A percentile compares a stretch with the other conserved stretches of the same genome.
These are phyloP conservation scores for Coniochaeta sp. DNA, from an alignment of 2,329 filamentous ascomycete species.

Conservation along the genomic window DNA sequence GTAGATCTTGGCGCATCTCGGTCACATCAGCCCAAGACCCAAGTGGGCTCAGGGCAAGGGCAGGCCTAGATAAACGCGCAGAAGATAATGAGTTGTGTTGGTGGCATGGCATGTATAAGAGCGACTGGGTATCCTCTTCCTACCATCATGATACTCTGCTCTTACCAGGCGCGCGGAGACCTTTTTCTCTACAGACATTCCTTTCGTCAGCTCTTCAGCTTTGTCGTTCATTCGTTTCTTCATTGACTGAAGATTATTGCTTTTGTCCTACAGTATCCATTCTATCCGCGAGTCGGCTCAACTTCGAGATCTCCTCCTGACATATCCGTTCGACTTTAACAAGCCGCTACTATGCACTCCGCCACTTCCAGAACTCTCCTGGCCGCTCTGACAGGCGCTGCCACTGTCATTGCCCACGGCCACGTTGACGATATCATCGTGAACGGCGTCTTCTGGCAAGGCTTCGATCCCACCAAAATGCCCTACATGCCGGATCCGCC, in stretches of 20 bases:
- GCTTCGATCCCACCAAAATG: background rate
- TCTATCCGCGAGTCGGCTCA: slow-evolving; percentile 13
- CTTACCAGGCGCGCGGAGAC: slow-evolving; percentile 12
- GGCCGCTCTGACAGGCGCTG: background rate
- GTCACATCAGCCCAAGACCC: background rate
- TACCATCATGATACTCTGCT: background rate
- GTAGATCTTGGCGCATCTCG: slow-evolving; percentile 1
- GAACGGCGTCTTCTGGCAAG: background rate
- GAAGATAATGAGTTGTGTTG: background rate
- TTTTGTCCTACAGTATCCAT: slow-evolving; percentile 5
- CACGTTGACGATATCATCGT: slow-evolving; percentile 2
- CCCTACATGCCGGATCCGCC: background rate
- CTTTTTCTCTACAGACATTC: slow-evolving; percentile 9
- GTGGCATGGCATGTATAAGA: slow-evolving; percentile 4
- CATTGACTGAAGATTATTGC: slow-evolving; percentile 16
- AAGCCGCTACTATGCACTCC: background rate
- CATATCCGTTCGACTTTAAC: background rate
- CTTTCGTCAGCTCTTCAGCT: slow-evolving; percentile 8
- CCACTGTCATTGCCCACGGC: background rate
- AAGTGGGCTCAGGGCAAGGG: background rate
- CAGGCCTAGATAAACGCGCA: background rate
- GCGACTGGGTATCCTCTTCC: slow-evolving; percentile 3
- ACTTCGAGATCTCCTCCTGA: background rate
- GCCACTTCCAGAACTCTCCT: background rate
- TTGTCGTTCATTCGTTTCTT: slow-evolving; percentile 9